phyloP scores from a whole-genome alignment of 805 yeast species.

The Candida namnaoensis region DNA sequence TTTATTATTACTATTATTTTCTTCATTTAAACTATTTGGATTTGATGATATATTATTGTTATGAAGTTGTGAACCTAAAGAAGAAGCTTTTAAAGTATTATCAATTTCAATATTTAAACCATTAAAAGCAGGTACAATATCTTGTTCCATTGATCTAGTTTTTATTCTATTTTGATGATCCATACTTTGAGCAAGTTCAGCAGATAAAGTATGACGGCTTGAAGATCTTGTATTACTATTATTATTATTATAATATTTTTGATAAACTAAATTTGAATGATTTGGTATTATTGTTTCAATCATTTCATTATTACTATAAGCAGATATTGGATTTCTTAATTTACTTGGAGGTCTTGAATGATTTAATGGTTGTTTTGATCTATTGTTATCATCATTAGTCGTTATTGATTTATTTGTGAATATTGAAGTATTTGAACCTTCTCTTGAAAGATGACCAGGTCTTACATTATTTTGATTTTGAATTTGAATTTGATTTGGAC shows the following conservation, averaged over 20 bases:
- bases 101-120: constrained; percentile 14
- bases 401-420: no score
- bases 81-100: neutral
- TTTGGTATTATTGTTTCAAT: constrained; percentile 13
- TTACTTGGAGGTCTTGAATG: neutral
- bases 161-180: constrained; percentile 2
- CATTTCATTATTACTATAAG: constrained; percentile 7
- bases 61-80: no score
- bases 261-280: constrained; percentile 8
- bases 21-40: no score
- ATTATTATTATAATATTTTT: constrained; percentile 6
- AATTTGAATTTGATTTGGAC: no score
- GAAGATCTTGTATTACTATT: neutral
- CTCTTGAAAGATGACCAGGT: no score
- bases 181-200: neutral
- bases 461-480: no score
- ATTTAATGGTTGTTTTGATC: no score
- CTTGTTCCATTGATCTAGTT: constrained; percentile 9
- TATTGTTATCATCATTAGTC: no score
- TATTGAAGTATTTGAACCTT: no score
- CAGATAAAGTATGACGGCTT: neutral
- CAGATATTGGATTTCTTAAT: constrained; percentile 6
- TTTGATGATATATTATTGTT: no score
- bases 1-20: neutral
- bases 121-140: constrained; percentile 15